Evolutionary conservation across 129 eudicot genomes (phyloP), one percentile per base, ranked within the genome.

Genomic region (Helichrysum umbraculigerum): DNA sequence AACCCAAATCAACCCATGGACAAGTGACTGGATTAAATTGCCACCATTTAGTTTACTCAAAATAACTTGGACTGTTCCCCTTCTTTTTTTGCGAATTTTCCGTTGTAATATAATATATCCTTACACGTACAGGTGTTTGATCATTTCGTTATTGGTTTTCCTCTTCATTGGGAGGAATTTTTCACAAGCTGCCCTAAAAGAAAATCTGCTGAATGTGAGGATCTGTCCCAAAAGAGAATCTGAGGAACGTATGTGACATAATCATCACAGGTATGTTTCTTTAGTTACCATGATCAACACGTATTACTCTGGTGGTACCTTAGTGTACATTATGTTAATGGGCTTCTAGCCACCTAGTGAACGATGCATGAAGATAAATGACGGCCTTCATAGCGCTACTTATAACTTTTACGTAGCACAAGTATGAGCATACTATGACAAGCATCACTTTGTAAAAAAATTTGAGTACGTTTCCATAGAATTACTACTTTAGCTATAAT

Each of bases 91-190:
- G 19, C 15, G 58, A 51, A 17, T 15, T 51, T 50, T 51, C 7
- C 20, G 16, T 15, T 12, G 16, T 0, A 51, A 12, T 12, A 16
- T 51, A 51, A 3, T 51, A 51, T 51, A 12, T 17, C 19, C 1
- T 51, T 3, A 16, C 20, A 51, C 58, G 19, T 39, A 39, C 47
- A 89, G 96, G 88, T 85, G 19, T 89, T 68, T 67, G 73, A 73
- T 33, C 83, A 83, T 72, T 89, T 89, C 73, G 28, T 83, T 54
- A 71, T 77, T 20, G 96, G 96, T 17, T 89, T 89, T 73, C 91
- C 96, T 32, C 60, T 66, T 32, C 32, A 78, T 61, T 87, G 96
- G 96, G 81, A 85, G 73, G 76, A 76, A 29, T 85, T 44, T 80
- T 70, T 80, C 67, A 82, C 84, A 77, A 76, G 73, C 47, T 82